A percentile compares a stretch with the other conserved stretches of the same genome.
phyloP scores from a whole-genome alignment of 2,329 filamentous ascomycete species.

The Fusarium xyrophilum region DNA sequence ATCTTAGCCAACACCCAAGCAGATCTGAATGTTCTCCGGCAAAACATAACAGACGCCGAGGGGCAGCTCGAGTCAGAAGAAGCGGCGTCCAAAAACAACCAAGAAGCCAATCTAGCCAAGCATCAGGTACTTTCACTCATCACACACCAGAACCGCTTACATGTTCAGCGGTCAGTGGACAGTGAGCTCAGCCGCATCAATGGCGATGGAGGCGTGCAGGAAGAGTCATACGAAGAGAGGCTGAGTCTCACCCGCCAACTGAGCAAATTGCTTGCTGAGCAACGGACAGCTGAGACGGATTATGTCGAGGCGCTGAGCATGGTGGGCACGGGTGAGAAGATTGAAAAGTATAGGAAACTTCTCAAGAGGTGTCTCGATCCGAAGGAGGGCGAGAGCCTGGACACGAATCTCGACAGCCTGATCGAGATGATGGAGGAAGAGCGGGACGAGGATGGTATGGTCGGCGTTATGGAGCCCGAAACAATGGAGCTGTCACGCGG shows the following conservation, averaged over 20 bases:
- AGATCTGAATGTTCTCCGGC: slow-evolving; percentile 68
- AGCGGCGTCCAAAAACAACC: slow-evolving; percentile 56
- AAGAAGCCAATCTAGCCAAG: slow-evolving; percentile 59
- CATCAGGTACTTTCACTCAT: slow-evolving; percentile 58
- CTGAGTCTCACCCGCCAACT: slow-evolving; percentile 66
- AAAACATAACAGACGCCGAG: slow-evolving; percentile 66
- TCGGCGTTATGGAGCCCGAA: slow-evolving; percentile 42
- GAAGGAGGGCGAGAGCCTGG: slow-evolving; percentile 71
- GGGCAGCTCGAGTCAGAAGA: slow-evolving; percentile 63
- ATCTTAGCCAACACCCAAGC: slow-evolving; percentile 71
- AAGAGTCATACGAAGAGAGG: slow-evolving; percentile 62
- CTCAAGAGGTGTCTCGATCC: slow-evolving; percentile 73
- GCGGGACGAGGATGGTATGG: slow-evolving; percentile 53
- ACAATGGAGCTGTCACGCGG: slow-evolving; percentile 43
- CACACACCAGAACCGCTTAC: slow-evolving; percentile 60
- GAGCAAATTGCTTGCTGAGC: slow-evolving; percentile 62
- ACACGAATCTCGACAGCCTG: slow-evolving; percentile 66
- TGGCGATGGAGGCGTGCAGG: slow-evolving; percentile 51
- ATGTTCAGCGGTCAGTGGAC: slow-evolving; percentile 61
- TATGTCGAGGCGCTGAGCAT: slow-evolving; percentile 73
- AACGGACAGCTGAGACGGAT: slow-evolving; percentile 67
- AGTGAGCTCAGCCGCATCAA: slow-evolving; percentile 58
- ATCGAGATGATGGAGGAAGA: slow-evolving; percentile 71
- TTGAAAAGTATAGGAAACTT: slow-evolving; percentile 74
- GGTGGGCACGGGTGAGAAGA: slow-evolving; percentile 75